phyloP scores from a whole-genome alignment of 768 basidiomycete genomes.

The Sutorius australiensis region DNA sequence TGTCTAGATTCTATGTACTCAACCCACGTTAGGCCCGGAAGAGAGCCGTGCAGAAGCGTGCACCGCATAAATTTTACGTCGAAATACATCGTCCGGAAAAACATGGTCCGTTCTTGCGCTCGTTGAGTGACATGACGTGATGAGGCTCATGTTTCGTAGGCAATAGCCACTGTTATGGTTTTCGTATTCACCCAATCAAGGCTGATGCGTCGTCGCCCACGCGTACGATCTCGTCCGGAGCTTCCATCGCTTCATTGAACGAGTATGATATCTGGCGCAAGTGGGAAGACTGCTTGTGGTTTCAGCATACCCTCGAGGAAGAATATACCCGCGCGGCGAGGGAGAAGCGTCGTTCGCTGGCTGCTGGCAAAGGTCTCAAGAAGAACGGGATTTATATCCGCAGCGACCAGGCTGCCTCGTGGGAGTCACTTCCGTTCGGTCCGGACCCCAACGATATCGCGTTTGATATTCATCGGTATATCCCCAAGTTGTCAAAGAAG shows the following conservation, averaged over 20 bases:
- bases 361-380: constrained; percentile 72
- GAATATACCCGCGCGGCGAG: constrained; percentile 63
- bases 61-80: constrained; percentile 59
- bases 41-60: constrained; percentile 53
- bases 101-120: constrained; percentile 40
- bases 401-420: constrained; percentile 73
- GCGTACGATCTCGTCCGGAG: constrained; percentile 31
- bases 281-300: constrained; percentile 81
- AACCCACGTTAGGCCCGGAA: constrained; percentile 48
- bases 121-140: no score
- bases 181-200: constrained; percentile 51
- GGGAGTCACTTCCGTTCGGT: constrained; percentile 80
- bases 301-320: constrained; percentile 65
- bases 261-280: constrained; percentile 75
- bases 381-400: constrained; percentile 65
- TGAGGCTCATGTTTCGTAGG: constrained; percentile 34
- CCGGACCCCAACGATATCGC: constrained; percentile 74
- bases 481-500: constrained; percentile 70
- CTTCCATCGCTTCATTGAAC: constrained; percentile 32
- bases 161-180: constrained; percentile 53
- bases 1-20: neutral
- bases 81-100: constrained; percentile 57
- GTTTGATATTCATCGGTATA: constrained; percentile 59
- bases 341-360: constrained; percentile 63
- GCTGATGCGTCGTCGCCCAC: constrained; percentile 26